Evolutionary conservation across 228 moss, liverwort and hornwort species (phyloP).

Genomic region (Sphagnum magellanicum): DNA sequence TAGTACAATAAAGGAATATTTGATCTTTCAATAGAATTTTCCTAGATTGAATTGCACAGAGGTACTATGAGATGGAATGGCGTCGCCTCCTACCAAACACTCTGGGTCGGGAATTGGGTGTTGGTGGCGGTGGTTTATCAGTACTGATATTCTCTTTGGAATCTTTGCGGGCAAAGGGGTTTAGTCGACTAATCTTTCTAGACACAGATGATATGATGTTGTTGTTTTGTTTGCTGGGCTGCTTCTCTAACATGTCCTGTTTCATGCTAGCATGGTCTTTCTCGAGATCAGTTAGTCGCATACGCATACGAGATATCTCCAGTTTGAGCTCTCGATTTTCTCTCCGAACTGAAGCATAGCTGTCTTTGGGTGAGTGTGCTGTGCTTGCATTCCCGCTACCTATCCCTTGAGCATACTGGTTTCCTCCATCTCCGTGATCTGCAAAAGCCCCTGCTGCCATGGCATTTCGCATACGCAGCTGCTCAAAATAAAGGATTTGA

Average conservation of each 20-base stretch:
- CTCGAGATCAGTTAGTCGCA: conserved; percentile 59
- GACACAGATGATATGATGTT: conserved; percentile 38
- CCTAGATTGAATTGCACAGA: no score
- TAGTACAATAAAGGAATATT: no score
- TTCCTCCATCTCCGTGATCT: conserved; percentile 31
- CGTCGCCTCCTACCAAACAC: conserved; percentile 42
- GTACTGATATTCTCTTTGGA: conserved; percentile 36
- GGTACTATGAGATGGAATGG: conserved; percentile 50
- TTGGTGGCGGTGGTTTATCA: conserved; percentile 27
- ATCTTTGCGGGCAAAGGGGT: conserved; percentile 53
- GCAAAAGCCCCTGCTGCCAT: conserved; percentile 42
- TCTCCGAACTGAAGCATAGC: conserved; percentile 43
- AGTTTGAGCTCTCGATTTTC: conserved; percentile 62
- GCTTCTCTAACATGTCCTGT: conserved; percentile 41
- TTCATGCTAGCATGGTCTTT: conserved; percentile 63
- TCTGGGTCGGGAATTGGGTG: conserved; percentile 33
- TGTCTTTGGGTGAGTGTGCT: conserved; percentile 47
- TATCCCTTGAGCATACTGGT: conserved; percentile 34
- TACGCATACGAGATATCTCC: conserved; percentile 61
- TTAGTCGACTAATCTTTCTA: conserved; percentile 53
- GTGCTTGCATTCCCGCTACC: conserved; percentile 40
- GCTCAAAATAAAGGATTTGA: conserved; percentile 69
- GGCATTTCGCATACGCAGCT: conserved; percentile 62
- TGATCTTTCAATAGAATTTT: no score
- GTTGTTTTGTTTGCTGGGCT: conserved; percentile 11